These are phyloP conservation scores for Iberis pinnata DNA, from an alignment of 345 rosid genomes.

Conservation along the genomic window DNA sequence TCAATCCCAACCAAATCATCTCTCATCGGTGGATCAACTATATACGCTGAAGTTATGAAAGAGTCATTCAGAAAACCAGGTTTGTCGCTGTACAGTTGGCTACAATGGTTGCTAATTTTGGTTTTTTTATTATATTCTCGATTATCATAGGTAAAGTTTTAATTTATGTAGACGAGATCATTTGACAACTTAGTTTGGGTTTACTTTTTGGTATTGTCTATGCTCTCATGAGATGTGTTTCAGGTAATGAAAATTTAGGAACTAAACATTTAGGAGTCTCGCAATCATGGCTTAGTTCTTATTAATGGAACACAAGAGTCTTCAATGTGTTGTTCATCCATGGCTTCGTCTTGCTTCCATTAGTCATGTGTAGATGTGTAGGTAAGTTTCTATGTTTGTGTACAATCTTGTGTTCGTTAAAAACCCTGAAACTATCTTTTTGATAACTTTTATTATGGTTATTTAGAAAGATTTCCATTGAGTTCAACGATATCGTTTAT, in stretches of 20 bases:
- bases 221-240: constrained; percentile 63
- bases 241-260: constrained; percentile 53
- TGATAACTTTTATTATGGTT: constrained; percentile 2
- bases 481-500: constrained; percentile 27
- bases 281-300: constrained; percentile 78
- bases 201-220: background rate
- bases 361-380: constrained; percentile 53
- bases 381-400: constrained; percentile 36
- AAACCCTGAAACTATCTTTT: background rate
- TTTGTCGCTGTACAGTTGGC: constrained; percentile 55
- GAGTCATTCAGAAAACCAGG: constrained; percentile 70
- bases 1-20: no score
- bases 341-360: constrained; percentile 58
- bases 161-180: background rate
- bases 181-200: constrained; percentile 4
- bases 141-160: constrained; percentile 68
- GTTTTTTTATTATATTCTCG: constrained; percentile 55
- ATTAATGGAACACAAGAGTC: constrained; percentile 76
- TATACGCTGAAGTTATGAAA: constrained; percentile 77
- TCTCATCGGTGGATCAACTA: constrained; percentile 45
- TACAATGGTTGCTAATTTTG: constrained; percentile 68
- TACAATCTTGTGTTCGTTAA: background rate
- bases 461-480: constrained; percentile 16
- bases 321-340: constrained; percentile 46
- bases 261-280: constrained; percentile 65